phyloP scores from a whole-genome alignment of 495 filamentous ascomycete species.

The Podospora didyma region DNA sequence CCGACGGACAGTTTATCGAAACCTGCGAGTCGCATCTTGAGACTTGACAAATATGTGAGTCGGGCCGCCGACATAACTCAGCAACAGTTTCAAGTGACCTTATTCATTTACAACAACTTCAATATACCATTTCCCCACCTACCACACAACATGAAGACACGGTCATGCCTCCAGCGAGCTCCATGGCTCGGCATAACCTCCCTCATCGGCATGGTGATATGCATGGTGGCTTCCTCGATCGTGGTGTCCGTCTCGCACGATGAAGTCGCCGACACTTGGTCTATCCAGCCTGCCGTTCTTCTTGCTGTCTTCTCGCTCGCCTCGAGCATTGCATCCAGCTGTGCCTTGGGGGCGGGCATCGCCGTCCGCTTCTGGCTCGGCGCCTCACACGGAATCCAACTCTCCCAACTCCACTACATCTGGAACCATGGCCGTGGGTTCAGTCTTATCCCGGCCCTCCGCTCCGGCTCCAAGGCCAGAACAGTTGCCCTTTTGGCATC shows the following conservation, averaged over 20 bases:
- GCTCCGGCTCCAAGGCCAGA: no score
- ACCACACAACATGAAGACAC: no score
- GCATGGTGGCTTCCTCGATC: slow-evolving; percentile 1
- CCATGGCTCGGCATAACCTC: slow-evolving; percentile 7
- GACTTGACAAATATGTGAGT: no score
- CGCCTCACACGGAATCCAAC: slow-evolving; percentile 1
- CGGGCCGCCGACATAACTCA: no score
- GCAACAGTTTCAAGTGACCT: no score
- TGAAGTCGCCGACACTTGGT: neutral
- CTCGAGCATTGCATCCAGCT: slow-evolving; percentile 12
- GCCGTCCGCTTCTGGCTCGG: slow-evolving; percentile 14
- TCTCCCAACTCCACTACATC: slow-evolving; percentile 16
- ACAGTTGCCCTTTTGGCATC: no score
- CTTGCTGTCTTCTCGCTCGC: slow-evolving; percentile 14
- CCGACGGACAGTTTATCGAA: no score
- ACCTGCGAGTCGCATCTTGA: no score
- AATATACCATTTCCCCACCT: no score
- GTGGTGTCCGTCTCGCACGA: slow-evolving; percentile 9
- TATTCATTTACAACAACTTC: no score
- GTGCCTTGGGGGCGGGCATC: slow-evolving; percentile 10
- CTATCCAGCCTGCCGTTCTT: slow-evolving; percentile 9
- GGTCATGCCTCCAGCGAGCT: no score
- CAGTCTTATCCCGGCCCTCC: slow-evolving; percentile 6
- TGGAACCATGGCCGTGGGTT: slow-evolving; percentile 12
- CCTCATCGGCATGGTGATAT: neutral